Conservation (phyloP, 148 eudicot species). For the Chenopodium suecicum region DNA sequence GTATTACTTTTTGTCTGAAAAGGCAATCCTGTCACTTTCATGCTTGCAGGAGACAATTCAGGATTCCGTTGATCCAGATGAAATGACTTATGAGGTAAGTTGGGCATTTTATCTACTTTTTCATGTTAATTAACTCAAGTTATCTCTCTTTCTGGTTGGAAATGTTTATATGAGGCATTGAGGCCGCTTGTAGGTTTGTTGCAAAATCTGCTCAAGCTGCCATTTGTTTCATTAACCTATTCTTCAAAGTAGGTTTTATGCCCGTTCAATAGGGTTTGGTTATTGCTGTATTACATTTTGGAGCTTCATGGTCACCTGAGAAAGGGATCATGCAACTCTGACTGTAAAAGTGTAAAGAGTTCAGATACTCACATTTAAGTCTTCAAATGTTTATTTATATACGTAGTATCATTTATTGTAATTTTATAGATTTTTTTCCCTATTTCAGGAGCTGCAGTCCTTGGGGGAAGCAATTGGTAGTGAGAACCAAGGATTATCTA, state of each 20-base stretch:
- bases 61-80: slow-evolving; percentile 62
- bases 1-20: not conserved
- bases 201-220: not conserved
- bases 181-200: not conserved
- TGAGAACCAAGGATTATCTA: slow-evolving; percentile 70
- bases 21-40: slow-evolving; percentile 8
- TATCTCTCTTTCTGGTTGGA: not conserved
- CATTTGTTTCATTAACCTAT: not conserved
- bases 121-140: not conserved
- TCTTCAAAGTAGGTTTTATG: not conserved
- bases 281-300: not conserved
- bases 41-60: slow-evolving; percentile 37
- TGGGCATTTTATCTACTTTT: not conserved
- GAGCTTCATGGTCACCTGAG: not conserved
- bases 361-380: not conserved
- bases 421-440: slow-evolving; percentile 12
- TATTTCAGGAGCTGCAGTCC: slow-evolving; percentile 59
- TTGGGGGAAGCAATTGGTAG: slow-evolving; percentile 65
- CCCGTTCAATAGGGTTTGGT: not conserved
- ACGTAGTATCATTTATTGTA: no score
- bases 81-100: slow-evolving; percentile 69
- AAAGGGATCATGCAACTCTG: not conserved
- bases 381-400: not conserved
- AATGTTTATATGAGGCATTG: not conserved
- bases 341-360: not conserved